Evolutionary conservation across 1,284 basidiomycete species (phyloP).

Genomic region (Ganoderma resinaceum): DNA sequence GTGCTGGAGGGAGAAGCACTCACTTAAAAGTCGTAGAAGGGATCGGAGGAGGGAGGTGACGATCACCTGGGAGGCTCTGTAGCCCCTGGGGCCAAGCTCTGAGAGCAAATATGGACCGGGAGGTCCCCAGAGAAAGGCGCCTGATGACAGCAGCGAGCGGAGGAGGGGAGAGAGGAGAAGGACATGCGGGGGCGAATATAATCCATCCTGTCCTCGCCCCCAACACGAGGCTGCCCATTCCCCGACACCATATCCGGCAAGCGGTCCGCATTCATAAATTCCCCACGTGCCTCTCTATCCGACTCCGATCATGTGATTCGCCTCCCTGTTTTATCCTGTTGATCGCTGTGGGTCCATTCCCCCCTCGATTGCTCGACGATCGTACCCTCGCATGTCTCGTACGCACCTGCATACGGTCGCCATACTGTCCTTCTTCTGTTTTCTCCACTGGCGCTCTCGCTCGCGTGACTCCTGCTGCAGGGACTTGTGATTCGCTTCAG

Average conservation of each 20-base stretch:
- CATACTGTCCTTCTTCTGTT: neutral
- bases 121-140: constrained; percentile 37
- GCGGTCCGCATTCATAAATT: neutral
- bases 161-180: constrained; percentile 26
- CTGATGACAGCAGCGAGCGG: constrained; percentile 30
- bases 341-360: constrained; percentile 34
- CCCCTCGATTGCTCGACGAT: neutral
- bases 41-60: constrained; percentile 1
- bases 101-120: constrained; percentile 41
- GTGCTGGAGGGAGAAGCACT: constrained; percentile 18
- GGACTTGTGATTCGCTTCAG: neutral
- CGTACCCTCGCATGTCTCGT: neutral
- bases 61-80: constrained; percentile 21
- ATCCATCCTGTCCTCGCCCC: constrained; percentile 31
- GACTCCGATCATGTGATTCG: constrained; percentile 28
- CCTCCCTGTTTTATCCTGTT: constrained; percentile 28
- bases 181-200: constrained; percentile 20
- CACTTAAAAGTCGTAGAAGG: constrained; percentile 29
- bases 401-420: neutral
- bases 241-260: constrained; percentile 6
- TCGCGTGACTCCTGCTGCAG: neutral
- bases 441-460: neutral
- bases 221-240: constrained; percentile 33
- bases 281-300: neutral
- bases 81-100: constrained; percentile 37